Evolutionary conservation across 169 alveolate genomes (phyloP).

Genomic region (Perkinsus olseni): DNA sequence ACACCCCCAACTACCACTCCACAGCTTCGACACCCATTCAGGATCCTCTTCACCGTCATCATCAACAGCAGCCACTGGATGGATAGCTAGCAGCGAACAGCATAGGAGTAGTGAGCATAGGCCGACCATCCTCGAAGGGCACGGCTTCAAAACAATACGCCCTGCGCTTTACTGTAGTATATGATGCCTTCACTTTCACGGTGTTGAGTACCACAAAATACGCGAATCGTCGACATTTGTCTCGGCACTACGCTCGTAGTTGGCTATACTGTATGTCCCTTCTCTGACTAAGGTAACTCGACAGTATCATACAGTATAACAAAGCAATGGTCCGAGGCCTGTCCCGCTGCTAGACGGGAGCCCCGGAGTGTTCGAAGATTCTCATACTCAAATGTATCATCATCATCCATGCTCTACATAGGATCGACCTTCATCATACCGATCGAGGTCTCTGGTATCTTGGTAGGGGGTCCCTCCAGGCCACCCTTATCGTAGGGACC

Average conservation of each 20-base stretch:
- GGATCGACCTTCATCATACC: background rate
- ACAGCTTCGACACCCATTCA: background rate
- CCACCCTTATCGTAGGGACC: background rate
- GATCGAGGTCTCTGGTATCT: background rate
- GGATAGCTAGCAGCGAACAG: no score
- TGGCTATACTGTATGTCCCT: no score
- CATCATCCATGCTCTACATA: no score
- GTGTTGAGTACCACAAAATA: no score
- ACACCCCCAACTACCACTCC: background rate
- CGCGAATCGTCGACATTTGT: no score
- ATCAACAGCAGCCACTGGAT: background rate
- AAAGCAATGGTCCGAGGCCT: background rate
- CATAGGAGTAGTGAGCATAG: no score
- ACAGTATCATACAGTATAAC: background rate
- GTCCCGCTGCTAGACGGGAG: background rate
- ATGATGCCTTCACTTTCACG: no score
- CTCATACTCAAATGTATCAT: background rate
- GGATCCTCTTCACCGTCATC: background rate
- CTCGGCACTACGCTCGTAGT: no score
- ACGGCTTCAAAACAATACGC: no score
- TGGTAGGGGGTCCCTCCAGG: background rate
- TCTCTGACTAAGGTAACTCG: background rate
- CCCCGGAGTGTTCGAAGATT: background rate
- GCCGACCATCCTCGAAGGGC: no score
- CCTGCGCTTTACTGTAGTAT: no score